Conservation (phyloP, 2,329 filamentous ascomycete genomes). For the Penicillium sp. region DNA sequence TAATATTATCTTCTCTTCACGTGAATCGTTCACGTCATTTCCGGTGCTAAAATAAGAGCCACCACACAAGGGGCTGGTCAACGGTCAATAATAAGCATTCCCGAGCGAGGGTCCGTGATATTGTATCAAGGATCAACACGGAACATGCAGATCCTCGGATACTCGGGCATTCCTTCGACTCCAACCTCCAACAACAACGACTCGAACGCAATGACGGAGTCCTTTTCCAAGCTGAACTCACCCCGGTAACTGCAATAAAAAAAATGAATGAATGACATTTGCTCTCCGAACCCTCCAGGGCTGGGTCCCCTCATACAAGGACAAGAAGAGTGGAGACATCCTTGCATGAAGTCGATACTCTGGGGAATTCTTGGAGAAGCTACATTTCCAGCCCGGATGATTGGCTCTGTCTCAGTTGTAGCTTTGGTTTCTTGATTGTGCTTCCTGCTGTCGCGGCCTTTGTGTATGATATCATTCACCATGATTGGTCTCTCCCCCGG, state of each 20-base stretch:
- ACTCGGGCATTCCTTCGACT: background rate
- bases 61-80: background rate
- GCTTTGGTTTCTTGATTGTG: background rate
- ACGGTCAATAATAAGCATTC: conserved; percentile 2
- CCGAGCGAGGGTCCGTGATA: conserved; percentile 1
- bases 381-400: conserved; percentile 4
- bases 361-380: conserved; percentile 9
- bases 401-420: conserved; percentile 13
- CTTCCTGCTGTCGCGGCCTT: background rate
- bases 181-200: background rate
- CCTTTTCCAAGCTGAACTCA: background rate
- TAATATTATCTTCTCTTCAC: background rate
- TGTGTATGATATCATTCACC: conserved; percentile 1
- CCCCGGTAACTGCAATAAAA: background rate
- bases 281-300: background rate
- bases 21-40: background rate
- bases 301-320: background rate
- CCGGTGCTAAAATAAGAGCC: background rate
- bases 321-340: conserved; percentile 9
- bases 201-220: background rate
- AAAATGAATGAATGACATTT: background rate
- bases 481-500: background rate
- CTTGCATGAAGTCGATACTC: conserved; percentile 17
- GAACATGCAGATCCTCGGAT: conserved; percentile 1
- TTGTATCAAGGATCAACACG: conserved; percentile 1